Evolutionary conservation across 495 filamentous ascomycete species (phyloP).

Genomic region (Trichoderma gamsii): DNA sequence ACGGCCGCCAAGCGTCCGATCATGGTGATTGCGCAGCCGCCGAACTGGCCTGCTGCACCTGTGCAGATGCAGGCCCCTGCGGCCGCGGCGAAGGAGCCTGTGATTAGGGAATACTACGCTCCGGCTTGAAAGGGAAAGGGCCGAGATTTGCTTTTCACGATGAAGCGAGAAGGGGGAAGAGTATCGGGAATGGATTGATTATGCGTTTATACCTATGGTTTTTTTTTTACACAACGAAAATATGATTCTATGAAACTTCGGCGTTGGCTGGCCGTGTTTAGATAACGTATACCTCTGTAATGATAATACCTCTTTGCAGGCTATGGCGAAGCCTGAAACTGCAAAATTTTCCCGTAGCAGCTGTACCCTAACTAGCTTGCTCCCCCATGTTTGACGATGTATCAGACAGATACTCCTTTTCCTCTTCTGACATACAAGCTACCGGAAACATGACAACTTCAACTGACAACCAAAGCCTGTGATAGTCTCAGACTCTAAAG

Average conservation of each 20-base stretch:
- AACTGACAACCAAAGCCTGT: too few relatives aligned
- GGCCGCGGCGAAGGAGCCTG: not conserved
- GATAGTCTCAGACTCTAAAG: too few relatives aligned
- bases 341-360: not conserved
- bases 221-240: not conserved
- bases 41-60: conserved; percentile 5
- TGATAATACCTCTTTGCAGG: not conserved
- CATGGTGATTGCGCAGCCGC: conserved; percentile 19
- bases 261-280: not conserved
- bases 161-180: not conserved
- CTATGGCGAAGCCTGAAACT: not conserved
- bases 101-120: conserved; percentile 3
- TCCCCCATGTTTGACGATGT: not conserved
- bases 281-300: not conserved
- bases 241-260: conserved; percentile 11
- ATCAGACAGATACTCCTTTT: too few relatives aligned
- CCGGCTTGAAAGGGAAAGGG: not conserved
- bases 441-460: too few relatives aligned
- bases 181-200: not conserved
- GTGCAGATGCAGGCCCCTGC: not conserved
- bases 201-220: not conserved
- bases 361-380: not conserved
- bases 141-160: not conserved
- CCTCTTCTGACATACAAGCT: too few relatives aligned
- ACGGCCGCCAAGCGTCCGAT: conserved; percentile 19